phyloP scores from a whole-genome alignment of 225 moss, liverwort and hornwort genomes.

The Antitrichia curtipendula region DNA sequence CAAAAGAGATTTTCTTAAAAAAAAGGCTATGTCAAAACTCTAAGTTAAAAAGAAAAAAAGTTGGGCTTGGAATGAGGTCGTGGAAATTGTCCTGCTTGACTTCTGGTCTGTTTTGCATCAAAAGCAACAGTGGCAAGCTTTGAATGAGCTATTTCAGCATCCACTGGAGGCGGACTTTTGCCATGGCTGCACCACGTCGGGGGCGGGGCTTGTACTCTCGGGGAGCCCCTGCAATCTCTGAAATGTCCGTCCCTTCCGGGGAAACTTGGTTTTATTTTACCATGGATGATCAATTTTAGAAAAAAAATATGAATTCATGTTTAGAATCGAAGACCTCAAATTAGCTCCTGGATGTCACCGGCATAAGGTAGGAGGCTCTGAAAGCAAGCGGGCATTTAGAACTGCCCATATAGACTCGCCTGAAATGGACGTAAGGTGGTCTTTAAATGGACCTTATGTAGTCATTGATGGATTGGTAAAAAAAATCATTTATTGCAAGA shows the following conservation, averaged over 20 bases:
- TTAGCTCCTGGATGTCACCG: too few species aligned
- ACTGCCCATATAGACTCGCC: too few species aligned
- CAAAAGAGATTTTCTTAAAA: not conserved
- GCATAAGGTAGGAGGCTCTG: too few species aligned
- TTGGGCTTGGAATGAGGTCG: not conserved
- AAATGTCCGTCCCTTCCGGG: accelerated
- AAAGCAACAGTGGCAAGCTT: not conserved
- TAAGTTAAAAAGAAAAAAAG: too few species aligned
- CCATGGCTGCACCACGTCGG: not conserved
- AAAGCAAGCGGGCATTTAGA: too few species aligned
- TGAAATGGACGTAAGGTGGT: too few species aligned
- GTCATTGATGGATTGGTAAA: too few species aligned
- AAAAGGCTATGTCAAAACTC: too few species aligned
- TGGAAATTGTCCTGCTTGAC: not conserved
- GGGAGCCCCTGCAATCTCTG: too few species aligned
- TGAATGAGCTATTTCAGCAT: not conserved
- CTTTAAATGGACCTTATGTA: too few species aligned
- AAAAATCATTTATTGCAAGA: too few species aligned
- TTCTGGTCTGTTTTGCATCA: not conserved
- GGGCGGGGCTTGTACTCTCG: not conserved
- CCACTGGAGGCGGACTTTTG: not conserved
- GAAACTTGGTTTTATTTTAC: not conserved
- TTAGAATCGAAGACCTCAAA: not conserved
- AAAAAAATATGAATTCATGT: not conserved
- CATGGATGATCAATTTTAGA: not conserved